Percentiles rank a stretch among this genome's conserved stretches.
Conservation (phyloP, 2,329 filamentous ascomycete genomes). For the Thielaviopsis euricoi region DNA sequence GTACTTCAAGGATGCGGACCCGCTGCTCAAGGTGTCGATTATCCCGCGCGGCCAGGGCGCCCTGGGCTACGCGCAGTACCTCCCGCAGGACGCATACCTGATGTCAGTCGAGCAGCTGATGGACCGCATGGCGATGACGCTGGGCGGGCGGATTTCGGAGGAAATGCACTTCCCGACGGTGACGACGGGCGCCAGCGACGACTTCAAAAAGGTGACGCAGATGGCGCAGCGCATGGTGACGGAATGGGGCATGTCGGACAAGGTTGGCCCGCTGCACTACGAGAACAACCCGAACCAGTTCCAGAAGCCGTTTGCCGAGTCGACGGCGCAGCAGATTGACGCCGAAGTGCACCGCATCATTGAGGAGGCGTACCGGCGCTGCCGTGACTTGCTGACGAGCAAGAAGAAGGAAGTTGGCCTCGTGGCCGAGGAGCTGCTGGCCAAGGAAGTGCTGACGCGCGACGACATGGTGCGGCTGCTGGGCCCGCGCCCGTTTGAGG, state of each 20-base stretch:
- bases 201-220: slow-evolving; percentile 94
- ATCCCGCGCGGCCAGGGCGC: slow-evolving; percentile 91
- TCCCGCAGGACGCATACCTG: slow-evolving; percentile 87
- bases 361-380: slow-evolving; percentile 83
- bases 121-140: slow-evolving; percentile 99
- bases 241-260: slow-evolving; percentile 96
- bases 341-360: slow-evolving; percentile 81
- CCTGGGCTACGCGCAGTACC: slow-evolving; percentile 89
- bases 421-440: slow-evolving; percentile 80
- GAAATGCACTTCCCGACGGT: slow-evolving; percentile 95
- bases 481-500: slow-evolving; percentile 69
- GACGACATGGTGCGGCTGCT: slow-evolving; percentile 87
- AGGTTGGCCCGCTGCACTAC: slow-evolving; percentile 85
- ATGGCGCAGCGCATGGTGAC: slow-evolving; percentile 98
- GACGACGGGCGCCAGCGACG: slow-evolving; percentile 84
- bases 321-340: slow-evolving; percentile 85
- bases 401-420: slow-evolving; percentile 82
- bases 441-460: slow-evolving; percentile 77
- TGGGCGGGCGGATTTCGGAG: slow-evolving; percentile 87
- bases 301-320: slow-evolving; percentile 90
- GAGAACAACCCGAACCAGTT: slow-evolving; percentile 67
- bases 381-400: slow-evolving; percentile 62
- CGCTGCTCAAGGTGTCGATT: slow-evolving; percentile 93
- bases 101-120: slow-evolving; percentile 94
- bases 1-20: slow-evolving; percentile 94